phyloP scores from a whole-genome alignment of 768 basidiomycete genomes.

The Mrakia gelida region DNA sequence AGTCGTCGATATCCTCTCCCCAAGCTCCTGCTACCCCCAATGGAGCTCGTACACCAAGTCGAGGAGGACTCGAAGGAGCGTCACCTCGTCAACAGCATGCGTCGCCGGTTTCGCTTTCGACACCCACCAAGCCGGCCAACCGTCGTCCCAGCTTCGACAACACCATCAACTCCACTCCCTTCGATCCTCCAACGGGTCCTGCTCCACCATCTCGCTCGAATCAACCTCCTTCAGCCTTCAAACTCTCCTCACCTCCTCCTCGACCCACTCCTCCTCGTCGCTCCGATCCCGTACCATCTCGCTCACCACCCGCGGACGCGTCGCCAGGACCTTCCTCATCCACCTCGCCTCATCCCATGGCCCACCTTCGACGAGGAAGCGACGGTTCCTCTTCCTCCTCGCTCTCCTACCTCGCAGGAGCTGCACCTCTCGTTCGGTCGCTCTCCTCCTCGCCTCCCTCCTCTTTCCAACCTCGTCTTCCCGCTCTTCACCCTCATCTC shows the following conservation, averaged over 20 bases:
- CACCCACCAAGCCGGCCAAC: neutral
- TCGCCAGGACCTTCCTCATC: constrained; percentile 4
- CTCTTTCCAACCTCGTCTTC: neutral
- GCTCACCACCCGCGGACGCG: neutral
- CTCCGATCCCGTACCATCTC: neutral
- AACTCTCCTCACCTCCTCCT: neutral
- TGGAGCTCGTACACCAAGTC: neutral
- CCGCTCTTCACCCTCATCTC: constrained; percentile 15
- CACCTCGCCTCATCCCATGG: neutral
- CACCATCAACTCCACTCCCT: neutral
- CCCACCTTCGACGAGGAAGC: neutral
- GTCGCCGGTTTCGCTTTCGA: neutral
- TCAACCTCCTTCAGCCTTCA: neutral
- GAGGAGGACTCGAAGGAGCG: neutral
- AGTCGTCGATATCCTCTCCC: constrained; percentile 3
- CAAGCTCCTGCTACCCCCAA: neutral
- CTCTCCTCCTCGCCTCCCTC: constrained; percentile 21
- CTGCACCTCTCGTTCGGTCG: neutral
- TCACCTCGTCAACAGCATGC: neutral
- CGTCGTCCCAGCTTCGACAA: neutral
- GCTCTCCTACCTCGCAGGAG: constrained; percentile 16
- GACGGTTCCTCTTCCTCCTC: constrained; percentile 19
- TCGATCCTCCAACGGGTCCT: neutral
- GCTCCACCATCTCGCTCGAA: neutral
- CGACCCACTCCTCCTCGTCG: constrained; percentile 1